Evolutionary conservation across 352 stramenopile genomes (phyloP).

Genomic region (Achlya hypogyna): DNA sequence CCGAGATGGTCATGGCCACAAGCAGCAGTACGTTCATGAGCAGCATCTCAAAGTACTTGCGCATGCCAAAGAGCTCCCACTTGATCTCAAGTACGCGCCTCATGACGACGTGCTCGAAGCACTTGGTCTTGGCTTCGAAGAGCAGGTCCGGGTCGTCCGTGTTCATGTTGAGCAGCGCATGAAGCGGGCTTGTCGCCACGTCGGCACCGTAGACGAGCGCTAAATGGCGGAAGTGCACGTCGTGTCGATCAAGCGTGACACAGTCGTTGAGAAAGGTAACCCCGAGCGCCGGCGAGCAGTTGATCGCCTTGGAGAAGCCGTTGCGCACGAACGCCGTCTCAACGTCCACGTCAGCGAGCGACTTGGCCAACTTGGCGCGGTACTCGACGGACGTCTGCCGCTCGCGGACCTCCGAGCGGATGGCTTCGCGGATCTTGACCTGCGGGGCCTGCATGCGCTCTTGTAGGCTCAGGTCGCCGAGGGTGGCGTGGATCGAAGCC

Average conservation of each 20-base stretch:
- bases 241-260: constrained; percentile 7
- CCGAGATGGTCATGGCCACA: constrained; percentile 3
- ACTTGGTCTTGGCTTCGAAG: constrained; percentile 5
- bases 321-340: constrained; percentile 1
- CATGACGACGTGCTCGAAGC: constrained; percentile 9
- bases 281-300: neutral
- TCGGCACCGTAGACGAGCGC: neutral
- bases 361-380: constrained; percentile 8
- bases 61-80: constrained; percentile 13
- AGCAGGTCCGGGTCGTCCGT: neutral
- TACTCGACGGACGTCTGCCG: constrained; percentile 1
- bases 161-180: constrained; percentile 10
- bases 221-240: neutral
- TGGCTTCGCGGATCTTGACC: neutral
- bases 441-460: neutral
- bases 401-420: neutral
- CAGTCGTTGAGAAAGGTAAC: constrained; percentile 11
- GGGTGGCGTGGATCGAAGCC: neutral
- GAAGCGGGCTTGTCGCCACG: neutral
- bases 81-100: constrained; percentile 5
- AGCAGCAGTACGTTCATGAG: constrained; percentile 3
- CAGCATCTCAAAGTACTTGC: constrained; percentile 5
- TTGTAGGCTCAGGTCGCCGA: neutral
- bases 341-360: neutral
- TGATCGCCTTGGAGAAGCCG: constrained; percentile 12